These are phyloP conservation scores for Amphibolis antarctica DNA, from an alignment of 106 monocot species.

Conservation along the genomic window DNA sequence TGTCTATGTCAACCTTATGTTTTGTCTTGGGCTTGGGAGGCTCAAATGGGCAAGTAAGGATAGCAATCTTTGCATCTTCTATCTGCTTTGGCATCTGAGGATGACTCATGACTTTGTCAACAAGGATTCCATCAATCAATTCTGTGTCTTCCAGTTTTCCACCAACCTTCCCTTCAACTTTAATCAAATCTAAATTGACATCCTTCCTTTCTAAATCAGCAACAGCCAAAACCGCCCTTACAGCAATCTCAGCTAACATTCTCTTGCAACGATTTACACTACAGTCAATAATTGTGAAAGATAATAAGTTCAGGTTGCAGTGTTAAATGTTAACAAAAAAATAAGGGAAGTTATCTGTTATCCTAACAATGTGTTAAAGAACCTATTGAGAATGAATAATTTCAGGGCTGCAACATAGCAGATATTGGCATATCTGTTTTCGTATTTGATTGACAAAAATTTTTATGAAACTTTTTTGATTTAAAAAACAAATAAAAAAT, in stretches of 20 bases:
- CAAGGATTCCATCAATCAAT: constrained; percentile 72
- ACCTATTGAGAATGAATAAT: too few relatives aligned
- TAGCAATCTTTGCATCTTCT: constrained; percentile 94
- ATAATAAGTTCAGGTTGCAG: not conserved
- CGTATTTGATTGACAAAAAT: too few relatives aligned
- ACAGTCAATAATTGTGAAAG: constrained; percentile 10
- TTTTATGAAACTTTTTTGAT: too few relatives aligned
- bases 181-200: constrained; percentile 88
- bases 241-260: constrained; percentile 75
- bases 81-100: constrained; percentile 95
- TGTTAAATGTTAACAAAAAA: not conserved
- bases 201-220: constrained; percentile 96
- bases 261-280: constrained; percentile 86
- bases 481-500: too few relatives aligned
- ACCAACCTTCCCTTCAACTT: constrained; percentile 96
- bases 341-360: too few relatives aligned
- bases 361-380: too few relatives aligned
- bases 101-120: constrained; percentile 99
- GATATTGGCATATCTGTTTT: too few relatives aligned
- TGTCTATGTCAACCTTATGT: constrained; percentile 99
- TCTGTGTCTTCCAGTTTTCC: constrained; percentile 94
- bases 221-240: constrained; percentile 88
- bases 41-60: constrained; percentile 96
- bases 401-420: too few relatives aligned
- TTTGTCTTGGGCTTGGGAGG: constrained; percentile 99